Conservation (phyloP, 2,329 filamentous ascomycete genomes). For the Hypoxylon sp. region DNA sequence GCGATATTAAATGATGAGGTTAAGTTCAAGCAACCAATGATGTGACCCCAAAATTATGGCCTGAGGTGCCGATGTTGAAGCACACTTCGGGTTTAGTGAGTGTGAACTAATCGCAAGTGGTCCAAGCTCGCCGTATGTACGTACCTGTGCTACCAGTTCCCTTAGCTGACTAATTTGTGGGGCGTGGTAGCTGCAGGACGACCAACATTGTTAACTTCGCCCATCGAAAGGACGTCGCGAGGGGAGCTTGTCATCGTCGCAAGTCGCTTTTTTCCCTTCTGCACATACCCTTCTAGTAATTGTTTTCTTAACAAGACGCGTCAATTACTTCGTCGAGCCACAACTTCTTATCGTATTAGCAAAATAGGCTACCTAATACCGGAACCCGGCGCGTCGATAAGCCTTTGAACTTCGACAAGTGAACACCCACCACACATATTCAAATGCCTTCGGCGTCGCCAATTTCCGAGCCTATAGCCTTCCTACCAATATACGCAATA, state of each 20-base stretch:
- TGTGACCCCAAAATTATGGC: constrained; percentile 25
- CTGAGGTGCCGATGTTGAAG: constrained; percentile 10
- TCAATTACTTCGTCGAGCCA: constrained; percentile 25
- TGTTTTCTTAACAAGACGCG: constrained; percentile 40
- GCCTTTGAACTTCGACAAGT: constrained; percentile 16
- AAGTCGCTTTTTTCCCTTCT: constrained; percentile 25
- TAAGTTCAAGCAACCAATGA: constrained; percentile 33
- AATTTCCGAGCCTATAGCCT: constrained; percentile 11
- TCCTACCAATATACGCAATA: neutral
- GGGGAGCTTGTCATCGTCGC: constrained; percentile 29
- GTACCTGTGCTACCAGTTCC: neutral
- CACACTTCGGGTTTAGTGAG: neutral
- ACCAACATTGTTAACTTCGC: constrained; percentile 40
- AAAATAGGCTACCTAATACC: constrained; percentile 14
- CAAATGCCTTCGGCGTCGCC: constrained; percentile 46
- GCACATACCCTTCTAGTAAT: constrained; percentile 18
- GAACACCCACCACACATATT: constrained; percentile 34
- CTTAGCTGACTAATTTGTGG: constrained; percentile 38
- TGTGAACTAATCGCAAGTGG: neutral
- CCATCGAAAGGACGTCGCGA: constrained; percentile 21
- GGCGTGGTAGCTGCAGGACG: constrained; percentile 19
- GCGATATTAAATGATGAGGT: constrained; percentile 27
- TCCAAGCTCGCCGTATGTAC: neutral
- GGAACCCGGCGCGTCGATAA: constrained; percentile 33
- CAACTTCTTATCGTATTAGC: neutral